Base-by-base conservation (phyloP, 2,329 filamentous ascomycete species). In the Rutstroemia sp. region DNA sequence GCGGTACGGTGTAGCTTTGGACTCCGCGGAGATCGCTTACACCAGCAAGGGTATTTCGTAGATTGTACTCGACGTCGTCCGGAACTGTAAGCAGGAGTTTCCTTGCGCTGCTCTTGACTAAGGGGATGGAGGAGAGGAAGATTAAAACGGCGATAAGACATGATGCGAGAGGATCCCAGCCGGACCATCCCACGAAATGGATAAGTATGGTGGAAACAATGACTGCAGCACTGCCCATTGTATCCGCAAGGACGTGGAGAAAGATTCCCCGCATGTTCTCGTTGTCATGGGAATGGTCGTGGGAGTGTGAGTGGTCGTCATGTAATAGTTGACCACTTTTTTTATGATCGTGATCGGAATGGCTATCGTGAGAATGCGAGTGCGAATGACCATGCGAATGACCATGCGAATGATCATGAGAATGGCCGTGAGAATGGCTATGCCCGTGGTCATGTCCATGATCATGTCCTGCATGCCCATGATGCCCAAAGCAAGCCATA, bases 221-320 rank as follows among this genome's bases (percentile, higher is more conserved):
- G 48, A 99, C 94, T 1, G 94, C 94, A 1, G 92, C 88, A 54
- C 92, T 96, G 25, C 94, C 94, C 30, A 97, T 83, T 0, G 94
- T 95, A 69, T 99, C 94, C 5, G 94, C 94, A 27, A 97, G 78
- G 51, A 99, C 89, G 68, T 99, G 94, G 19, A 99, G 77, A 72
- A 95, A 99, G 63, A 99, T 97, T 12, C 94, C 94, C 65, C 94
- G 83, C 92, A 99, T 96, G 69, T 99, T 99, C 66, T 99, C 94
- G 70, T 96, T 96, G 60, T 90, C 47, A 63, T 83, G 78, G 19
- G 66, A 67, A 61, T 76, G 71, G 60, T 17, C 58, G 51, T 8
- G 59, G 57, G 21, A 56, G 53, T 27, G 19, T 59, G 42, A 42
- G 14, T 42, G 39, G 2, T 42, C 51, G 27, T 49, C 34, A 8